Conservation (phyloP, 768 basidiomycete species). For the Roridomyces roridus region DNA sequence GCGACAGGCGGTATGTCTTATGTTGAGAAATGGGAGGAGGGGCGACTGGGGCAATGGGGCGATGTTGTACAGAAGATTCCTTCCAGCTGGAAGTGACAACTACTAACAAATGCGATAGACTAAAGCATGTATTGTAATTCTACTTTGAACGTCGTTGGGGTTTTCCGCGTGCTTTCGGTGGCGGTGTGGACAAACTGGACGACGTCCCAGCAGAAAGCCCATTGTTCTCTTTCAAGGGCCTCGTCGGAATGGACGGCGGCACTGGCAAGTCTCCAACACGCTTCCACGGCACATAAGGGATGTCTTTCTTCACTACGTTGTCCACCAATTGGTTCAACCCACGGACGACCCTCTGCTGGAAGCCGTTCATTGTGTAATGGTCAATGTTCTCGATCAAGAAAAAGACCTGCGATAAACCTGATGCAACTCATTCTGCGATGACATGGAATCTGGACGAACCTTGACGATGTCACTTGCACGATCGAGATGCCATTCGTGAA, state of each 20-base stretch:
- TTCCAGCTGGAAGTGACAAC: slow-evolving; percentile 71
- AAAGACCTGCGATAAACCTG: slow-evolving; percentile 44
- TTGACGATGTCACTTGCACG: slow-evolving; percentile 46
- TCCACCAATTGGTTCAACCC: slow-evolving; percentile 46
- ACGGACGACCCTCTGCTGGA: slow-evolving; percentile 43
- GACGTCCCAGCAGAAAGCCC: slow-evolving; percentile 23
- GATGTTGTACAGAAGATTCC: slow-evolving; percentile 73
- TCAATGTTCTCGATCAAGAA: slow-evolving; percentile 61
- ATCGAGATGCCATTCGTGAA: slow-evolving; percentile 58
- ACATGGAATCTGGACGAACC: not conserved
- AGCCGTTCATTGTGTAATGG: slow-evolving; percentile 52
- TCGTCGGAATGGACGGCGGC: slow-evolving; percentile 21
- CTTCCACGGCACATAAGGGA: slow-evolving; percentile 55
- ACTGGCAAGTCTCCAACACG: slow-evolving; percentile 41
- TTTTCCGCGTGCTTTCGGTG: slow-evolving; percentile 13
- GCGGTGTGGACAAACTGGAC: slow-evolving; percentile 22
- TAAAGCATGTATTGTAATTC: slow-evolving; percentile 18
- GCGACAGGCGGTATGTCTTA: slow-evolving; percentile 70
- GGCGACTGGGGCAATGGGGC: slow-evolving; percentile 73
- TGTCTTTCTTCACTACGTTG: slow-evolving; percentile 37
- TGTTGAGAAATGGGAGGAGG: slow-evolving; percentile 79
- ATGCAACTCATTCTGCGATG: not conserved
- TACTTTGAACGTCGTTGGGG: not conserved
- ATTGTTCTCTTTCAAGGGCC: slow-evolving; percentile 44
- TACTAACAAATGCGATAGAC: slow-evolving; percentile 18